Evolutionary conservation across 352 stramenopile genomes (phyloP), one percentile per base, ranked within the genome.

Genomic region (Globisporangium abappressorium): DNA sequence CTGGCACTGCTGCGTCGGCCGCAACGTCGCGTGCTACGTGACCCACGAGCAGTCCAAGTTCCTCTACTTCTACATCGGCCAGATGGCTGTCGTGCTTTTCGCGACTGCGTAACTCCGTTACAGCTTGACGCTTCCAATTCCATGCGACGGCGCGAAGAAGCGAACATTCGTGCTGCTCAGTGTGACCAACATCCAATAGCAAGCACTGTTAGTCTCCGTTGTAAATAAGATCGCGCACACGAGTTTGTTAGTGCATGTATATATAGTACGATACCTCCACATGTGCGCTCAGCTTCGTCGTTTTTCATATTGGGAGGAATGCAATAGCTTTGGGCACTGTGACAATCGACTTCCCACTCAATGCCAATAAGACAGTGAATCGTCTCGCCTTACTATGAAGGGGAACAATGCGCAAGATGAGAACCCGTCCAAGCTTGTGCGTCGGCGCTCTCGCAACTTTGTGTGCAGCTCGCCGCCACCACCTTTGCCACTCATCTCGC

Each of bases 51-150:
- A 97, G 72, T 92, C 81, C 67, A 98, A 97, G 75, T 98, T 98
- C 69, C 91, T 98, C 62, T 98, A 98, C 81, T 98, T 98, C 69
- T 98, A 98, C 87, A 92, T 98, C 55, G 94, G 94, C 22, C 94
- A 98, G 73, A 96, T 96, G 77, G 94, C 92, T 30, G 81, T 98
- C 57, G 96, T 97, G 62, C 81, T 98, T 26, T 98, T 98, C 57
- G 89, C 87, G 24, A 96, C 85, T 8, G 86, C 84, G 1, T 93
- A 73, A 79, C 8, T 20, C 20, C 30, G 11, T 7, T 2, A 28
- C 0, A 2, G 20, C 6, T n/a, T 26, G 24, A 59, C 11, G 20
- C 15, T 9, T 11, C 53, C 26, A 43, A 36, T 38, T 6, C n/a
- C 20, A 11, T 28, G 47, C 15, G 20, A 14, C 14, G 47, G 49